These are phyloP conservation scores for Pueraria montana DNA, from an alignment of 306 rosid species.

Conservation along the genomic window DNA sequence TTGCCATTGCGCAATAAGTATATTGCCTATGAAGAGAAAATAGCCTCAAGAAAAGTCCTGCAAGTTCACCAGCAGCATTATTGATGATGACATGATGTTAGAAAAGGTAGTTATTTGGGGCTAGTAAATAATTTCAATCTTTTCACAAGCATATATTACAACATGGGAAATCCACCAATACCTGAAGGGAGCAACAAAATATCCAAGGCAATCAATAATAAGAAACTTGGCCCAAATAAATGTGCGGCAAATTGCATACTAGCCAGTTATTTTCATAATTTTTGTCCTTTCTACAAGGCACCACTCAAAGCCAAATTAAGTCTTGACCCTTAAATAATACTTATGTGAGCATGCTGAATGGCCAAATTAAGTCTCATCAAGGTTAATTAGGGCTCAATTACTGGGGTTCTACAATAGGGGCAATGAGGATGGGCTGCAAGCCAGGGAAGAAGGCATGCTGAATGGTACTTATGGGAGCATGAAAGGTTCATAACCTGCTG, in stretches of 20 bases:
- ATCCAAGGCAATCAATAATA: not conserved
- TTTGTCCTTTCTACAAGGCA: not conserved
- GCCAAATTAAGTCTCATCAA: too few relatives aligned
- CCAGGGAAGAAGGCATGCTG: constrained; percentile 59
- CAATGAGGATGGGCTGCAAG: constrained; percentile 54
- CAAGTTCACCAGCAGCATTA: too few relatives aligned
- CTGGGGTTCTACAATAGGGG: constrained; percentile 52
- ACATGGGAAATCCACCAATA: not conserved
- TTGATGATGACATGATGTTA: too few relatives aligned
- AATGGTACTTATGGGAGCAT: constrained; percentile 59
- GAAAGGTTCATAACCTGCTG: constrained; percentile 51
- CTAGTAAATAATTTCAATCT: not conserved
- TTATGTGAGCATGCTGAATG: too few relatives aligned
- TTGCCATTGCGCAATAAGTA: too few relatives aligned
- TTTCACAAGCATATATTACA: not conserved
- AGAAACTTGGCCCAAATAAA: not conserved
- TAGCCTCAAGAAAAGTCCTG: too few relatives aligned
- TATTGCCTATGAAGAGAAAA: too few relatives aligned
- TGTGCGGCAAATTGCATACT: too few relatives aligned
- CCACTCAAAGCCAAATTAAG: not conserved
- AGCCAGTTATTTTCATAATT: too few relatives aligned
- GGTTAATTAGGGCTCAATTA: too few relatives aligned
- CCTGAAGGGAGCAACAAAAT: not conserved
- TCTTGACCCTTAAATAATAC: too few relatives aligned
- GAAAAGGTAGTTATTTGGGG: not conserved